phyloP scores from a whole-genome alignment of 208 protist species.

The Leishmania tropica region DNA sequence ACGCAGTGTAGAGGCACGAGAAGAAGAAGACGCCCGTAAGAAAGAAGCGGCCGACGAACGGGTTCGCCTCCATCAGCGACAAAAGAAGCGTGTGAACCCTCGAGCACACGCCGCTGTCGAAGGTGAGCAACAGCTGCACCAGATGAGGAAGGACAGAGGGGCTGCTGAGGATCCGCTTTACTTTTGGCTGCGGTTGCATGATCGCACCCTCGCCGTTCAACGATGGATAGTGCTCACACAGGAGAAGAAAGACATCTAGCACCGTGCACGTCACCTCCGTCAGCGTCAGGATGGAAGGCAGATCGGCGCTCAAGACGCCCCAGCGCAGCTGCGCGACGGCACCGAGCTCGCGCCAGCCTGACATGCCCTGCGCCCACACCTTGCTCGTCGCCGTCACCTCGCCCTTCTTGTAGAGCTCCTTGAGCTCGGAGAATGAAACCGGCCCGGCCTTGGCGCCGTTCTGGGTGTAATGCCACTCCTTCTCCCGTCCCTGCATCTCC shows the following conservation, averaged over 20 bases:
- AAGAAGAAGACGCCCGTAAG: slow-evolving; percentile 96
- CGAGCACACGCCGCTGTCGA: slow-evolving; percentile 84
- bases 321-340: slow-evolving; percentile 94
- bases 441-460: slow-evolving; percentile 45
- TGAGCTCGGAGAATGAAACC: slow-evolving; percentile 71
- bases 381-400: slow-evolving; percentile 72
- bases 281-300: slow-evolving; percentile 78
- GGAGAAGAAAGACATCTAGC: slow-evolving; percentile 89
- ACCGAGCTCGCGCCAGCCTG: slow-evolving; percentile 85
- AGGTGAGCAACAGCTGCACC: slow-evolving; percentile 95
- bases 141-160: slow-evolving; percentile 89
- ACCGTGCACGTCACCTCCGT: slow-evolving; percentile 88
- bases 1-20: slow-evolving; percentile 94
- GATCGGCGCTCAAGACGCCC: slow-evolving; percentile 66
- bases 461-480: slow-evolving; percentile 92
- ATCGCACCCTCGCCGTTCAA: slow-evolving; percentile 82
- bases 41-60: slow-evolving; percentile 81
- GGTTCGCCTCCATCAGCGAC: slow-evolving; percentile 91
- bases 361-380: slow-evolving; percentile 96
- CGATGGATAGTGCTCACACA: slow-evolving; percentile 92
- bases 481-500: slow-evolving; percentile 73
- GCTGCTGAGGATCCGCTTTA: slow-evolving; percentile 89
- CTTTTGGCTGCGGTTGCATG: slow-evolving; percentile 92
- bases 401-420: slow-evolving; percentile 51
- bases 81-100: slow-evolving; percentile 86